A percentile compares a stretch with the other conserved stretches of the same genome.
phyloP scores from a whole-genome alignment of 306 rosid species.

The Hippophae rhamnoides region DNA sequence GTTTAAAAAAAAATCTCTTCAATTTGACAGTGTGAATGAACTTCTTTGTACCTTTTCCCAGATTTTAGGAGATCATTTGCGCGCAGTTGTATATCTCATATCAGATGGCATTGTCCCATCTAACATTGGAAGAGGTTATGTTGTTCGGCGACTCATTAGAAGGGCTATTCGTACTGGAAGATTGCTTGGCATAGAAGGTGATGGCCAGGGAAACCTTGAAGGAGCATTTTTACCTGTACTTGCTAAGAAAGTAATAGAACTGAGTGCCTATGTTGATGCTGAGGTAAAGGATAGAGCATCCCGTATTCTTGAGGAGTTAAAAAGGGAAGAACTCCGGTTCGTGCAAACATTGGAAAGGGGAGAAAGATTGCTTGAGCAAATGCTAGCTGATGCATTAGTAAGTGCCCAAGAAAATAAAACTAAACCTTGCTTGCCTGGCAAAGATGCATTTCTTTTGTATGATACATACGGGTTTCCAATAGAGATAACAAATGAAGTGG shows the following conservation, averaged over 20 bases:
- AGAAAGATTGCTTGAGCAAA: slow-evolving; percentile 78
- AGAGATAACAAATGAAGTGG: slow-evolving; percentile 90
- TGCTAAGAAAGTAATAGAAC: slow-evolving; percentile 71
- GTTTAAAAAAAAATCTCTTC: slow-evolving; percentile 4
- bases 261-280: slow-evolving; percentile 54
- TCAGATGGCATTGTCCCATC: slow-evolving; percentile 90
- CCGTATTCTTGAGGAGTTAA: slow-evolving; percentile 70
- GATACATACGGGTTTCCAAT: slow-evolving; percentile 86
- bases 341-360: slow-evolving; percentile 92
- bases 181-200: slow-evolving; percentile 86
- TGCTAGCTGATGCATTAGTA: slow-evolving; percentile 56
- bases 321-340: slow-evolving; percentile 91
- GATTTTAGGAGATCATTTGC: slow-evolving; percentile 95
- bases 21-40: slow-evolving; percentile 4
- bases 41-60: slow-evolving; percentile 12
- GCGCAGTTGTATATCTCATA: slow-evolving; percentile 89
- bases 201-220: slow-evolving; percentile 68
- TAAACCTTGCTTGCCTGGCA: slow-evolving; percentile 69
- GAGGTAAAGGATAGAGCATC: slow-evolving; percentile 58
- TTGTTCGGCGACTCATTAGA: slow-evolving; percentile 85
- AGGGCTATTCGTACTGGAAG: slow-evolving; percentile 90
- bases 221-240: slow-evolving; percentile 81
- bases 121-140: slow-evolving; percentile 87
- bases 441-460: slow-evolving; percentile 86
- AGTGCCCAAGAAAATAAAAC: slow-evolving; percentile 47